Base-by-base conservation (phyloP, 208 protist species). In the Leishmania tropica region DNA sequence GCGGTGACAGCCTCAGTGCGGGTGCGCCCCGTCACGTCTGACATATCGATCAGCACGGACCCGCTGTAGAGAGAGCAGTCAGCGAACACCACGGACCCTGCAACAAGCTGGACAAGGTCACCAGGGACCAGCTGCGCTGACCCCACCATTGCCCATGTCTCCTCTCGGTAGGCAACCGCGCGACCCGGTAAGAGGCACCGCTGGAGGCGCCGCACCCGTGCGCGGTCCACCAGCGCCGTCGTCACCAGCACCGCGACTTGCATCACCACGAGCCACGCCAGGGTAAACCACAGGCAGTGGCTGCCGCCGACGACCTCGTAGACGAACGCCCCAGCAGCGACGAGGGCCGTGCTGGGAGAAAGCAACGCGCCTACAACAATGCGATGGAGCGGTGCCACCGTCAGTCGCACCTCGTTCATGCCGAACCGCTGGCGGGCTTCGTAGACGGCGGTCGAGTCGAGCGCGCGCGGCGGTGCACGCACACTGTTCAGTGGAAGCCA, bases 1-100 rank as follows among this genome's bases (percentile, higher is more conserved):
- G 76, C n/a, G 45, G 81, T 87, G 75, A 92, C 95, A 28, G 77
- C 85, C 1, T 97, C 94, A 11, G 97, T 92, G 0, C 98, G 84
- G 0, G 96, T 99, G 77, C 99, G 96, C 42, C 97, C 98, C 11
- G 97, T 99, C 7, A 99, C 83, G 11, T 92, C 87, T 0, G 93
- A 88, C 84, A 77, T 35, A 68, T 99, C 97, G 13, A 98, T 83
- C 45, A 96, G 92, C 19, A 98, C 70, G 4, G 83, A 78, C 24
- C 86, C 93, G 47, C 76, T 85, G 78, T 88, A 89, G 47, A 96
- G 88, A 3, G 78, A 92, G 83, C 91, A 95, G 87, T 99, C 97
- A 0, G 97, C 97, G 6, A 95, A 94, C 35, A 98, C 92, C 8
- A 91, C 89, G 17, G 92, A 92, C 80, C 98, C 98, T 48, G 92